Evolutionary conservation across 2,329 filamentous ascomycete genomes (phyloP), one percentile per base, ranked within the genome.

Genomic region (Arthroderma sp.): DNA sequence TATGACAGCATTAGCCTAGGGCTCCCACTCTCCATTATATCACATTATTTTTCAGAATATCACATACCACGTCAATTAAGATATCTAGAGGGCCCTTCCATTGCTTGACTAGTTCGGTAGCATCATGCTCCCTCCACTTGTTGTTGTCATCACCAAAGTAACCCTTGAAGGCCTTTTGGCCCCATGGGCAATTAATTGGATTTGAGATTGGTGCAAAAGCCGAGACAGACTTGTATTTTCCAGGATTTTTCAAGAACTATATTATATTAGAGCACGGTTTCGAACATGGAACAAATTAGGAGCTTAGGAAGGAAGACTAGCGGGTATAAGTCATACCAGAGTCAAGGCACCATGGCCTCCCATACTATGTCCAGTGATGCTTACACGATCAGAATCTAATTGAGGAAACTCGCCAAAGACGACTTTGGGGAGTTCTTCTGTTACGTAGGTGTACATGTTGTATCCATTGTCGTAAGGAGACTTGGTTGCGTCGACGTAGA

Each of bases 331-430:
- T 60, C 67, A 53, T 67, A 82, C 79, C 65, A 97, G 75, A 49
- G 91, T 95, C 65, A 98, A 77, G 47, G 93, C 93, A 61, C 93
- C 93, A 73, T 98, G 93, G 0, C 93, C 93, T 63, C 93, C 93
- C 93, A 98, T 98, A 66, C 85, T 91, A 76, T 98, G 93, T 4
- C 93, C 93, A 41, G 88, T 88, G 66, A 98, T 93, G 71, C 85
- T 86, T 57, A 96, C 83, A 41, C 85, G 79, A 28, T 67, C 73
- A 0, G 72, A 67, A 71, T 97, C 91, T 31, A 98, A 77, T 67
- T 82, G 79, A 31, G 81, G 77, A 73, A 90, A 95, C 25, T 81
- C 79, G 31, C 73, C 72, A 72, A 91, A 94, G 23, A 97, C 79
- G 1, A 84, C 77, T 15, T 78, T 75, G 0, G 91, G 91, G n/a